Evolutionary conservation across 2,329 filamentous ascomycete genomes (phyloP), one percentile per base, ranked within the genome.

Genomic region (Ophiostoma populinum): DNA sequence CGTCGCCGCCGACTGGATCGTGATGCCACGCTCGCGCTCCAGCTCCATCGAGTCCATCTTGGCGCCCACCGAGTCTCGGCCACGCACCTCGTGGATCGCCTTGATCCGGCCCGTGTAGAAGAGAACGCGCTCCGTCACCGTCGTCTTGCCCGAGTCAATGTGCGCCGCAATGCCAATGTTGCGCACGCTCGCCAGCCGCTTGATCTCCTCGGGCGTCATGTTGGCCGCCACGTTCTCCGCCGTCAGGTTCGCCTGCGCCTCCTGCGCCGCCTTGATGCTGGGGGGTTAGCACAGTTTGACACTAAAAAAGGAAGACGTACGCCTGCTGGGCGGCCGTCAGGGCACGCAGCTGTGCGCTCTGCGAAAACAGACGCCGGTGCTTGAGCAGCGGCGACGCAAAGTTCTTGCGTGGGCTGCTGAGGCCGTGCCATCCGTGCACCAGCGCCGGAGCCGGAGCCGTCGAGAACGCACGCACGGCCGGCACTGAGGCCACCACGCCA

Each of bases 31-130:
- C 57, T 95, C 90, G 57, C 90, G 71, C 61, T 98, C 90, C 46
- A 98, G 66, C 48, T 98, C 90, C 90, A 98, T 98, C 18, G 86
- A 94, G 63, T 98, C 90, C 90, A 98, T 98, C 65, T 98, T 98
- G 41, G 90, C 90, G 45, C 90, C 90, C 26, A 94, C 85, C 24
- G 80, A 73, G 67, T 98, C 90, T 52, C 87, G 86, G 40, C 85
- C 85, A 51, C 90, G 74, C 28, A 98, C 90, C 60, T 98, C 90
- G 63, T 98, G 90, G 50, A 98, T 95, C 21, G 82, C 70, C 54
- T 92, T 92, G 60, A 94, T 94, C 53, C 90, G 79, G 45, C 90
- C 90, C 37, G 90, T 95, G 58, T 98, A 98, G 69, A 86, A 98
- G 38, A 98, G 77, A 29, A 98, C 85, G 55, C 90, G 80, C 61